Evolutionary conservation across 2,329 filamentous ascomycete genomes (phyloP).

Genomic region (Colletotrichum ledebouriae): DNA sequence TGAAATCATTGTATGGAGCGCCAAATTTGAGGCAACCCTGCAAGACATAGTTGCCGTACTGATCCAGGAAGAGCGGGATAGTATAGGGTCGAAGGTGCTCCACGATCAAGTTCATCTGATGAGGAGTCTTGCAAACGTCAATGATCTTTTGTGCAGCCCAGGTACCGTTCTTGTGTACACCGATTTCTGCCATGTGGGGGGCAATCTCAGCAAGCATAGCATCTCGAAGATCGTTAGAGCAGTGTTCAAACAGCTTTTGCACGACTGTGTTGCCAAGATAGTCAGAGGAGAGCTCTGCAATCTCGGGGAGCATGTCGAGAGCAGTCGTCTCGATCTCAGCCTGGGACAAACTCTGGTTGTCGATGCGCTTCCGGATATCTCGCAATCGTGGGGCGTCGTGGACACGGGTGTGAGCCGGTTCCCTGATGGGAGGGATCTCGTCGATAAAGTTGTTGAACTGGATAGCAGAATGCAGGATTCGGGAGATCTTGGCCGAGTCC

Average conservation of each 20-base stretch:
- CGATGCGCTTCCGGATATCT: conserved; percentile 97
- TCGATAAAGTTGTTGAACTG: conserved; percentile 78
- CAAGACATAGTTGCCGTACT: conserved; percentile 98
- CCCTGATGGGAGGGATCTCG: conserved; percentile 90
- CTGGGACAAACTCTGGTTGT: conserved; percentile 89
- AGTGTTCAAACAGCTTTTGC: conserved; percentile 97
- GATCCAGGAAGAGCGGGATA: conserved; percentile 92
- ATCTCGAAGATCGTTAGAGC: conserved; percentile 90
- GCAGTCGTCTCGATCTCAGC: conserved; percentile 94
- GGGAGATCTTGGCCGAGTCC: conserved; percentile 79
- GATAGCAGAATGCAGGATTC: conserved; percentile 82
- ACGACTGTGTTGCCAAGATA: conserved; percentile 99
- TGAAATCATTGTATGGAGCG: conserved; percentile 91
- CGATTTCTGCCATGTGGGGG: conserved; percentile 94
- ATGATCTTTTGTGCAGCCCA: conserved; percentile 99
- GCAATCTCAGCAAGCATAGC: conserved; percentile 91
- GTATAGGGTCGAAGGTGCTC: conserved; percentile 88
- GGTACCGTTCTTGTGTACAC: conserved; percentile 98
- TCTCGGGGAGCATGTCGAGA: conserved; percentile 94
- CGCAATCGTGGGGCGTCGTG: conserved; percentile 95
- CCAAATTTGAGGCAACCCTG: conserved; percentile 97
- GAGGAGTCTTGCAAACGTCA: conserved; percentile 88
- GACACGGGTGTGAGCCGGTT: conserved; percentile 88
- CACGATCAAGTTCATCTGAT: conserved; percentile 87
- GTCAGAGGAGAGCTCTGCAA: conserved; percentile 93